Conservation (phyloP, 1,284 basidiomycete genomes). For the Apiotrichum veenhuisii region DNA sequence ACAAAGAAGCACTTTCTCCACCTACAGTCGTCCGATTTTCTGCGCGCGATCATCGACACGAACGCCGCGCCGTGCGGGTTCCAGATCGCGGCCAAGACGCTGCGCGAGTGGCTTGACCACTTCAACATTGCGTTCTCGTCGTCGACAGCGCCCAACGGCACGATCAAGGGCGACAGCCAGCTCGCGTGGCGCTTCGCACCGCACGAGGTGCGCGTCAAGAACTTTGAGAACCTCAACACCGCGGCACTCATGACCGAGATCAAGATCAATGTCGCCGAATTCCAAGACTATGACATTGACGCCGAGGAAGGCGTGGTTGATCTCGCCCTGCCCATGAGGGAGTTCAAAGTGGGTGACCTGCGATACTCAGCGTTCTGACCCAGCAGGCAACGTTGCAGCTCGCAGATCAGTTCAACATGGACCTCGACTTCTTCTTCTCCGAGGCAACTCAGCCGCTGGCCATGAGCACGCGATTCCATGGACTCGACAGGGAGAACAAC, state of each 20-base stretch:
- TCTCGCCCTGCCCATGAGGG: constrained; percentile 47
- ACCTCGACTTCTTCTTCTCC: constrained; percentile 42
- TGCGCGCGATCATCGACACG: constrained; percentile 43
- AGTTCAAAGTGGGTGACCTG: constrained; percentile 43
- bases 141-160: constrained; percentile 7
- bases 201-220: constrained; percentile 42
- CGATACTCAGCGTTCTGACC: neutral
- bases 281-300: constrained; percentile 39
- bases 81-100: constrained; percentile 34
- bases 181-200: constrained; percentile 46
- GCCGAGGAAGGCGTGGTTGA: constrained; percentile 28
- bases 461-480: constrained; percentile 25
- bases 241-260: constrained; percentile 40
- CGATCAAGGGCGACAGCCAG: constrained; percentile 31
- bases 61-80: constrained; percentile 42
- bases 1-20: constrained; percentile 48
- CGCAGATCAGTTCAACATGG: constrained; percentile 43
- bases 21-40: constrained; percentile 40
- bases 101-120: constrained; percentile 48
- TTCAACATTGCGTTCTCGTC: constrained; percentile 33
- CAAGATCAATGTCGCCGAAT: constrained; percentile 40
- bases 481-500: constrained; percentile 17
- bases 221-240: constrained; percentile 28
- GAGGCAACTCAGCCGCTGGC: constrained; percentile 44
- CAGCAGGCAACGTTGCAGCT: constrained; percentile 42